Conservation (phyloP, 306 rosid genomes). For the Fragaria ananassa region DNA sequence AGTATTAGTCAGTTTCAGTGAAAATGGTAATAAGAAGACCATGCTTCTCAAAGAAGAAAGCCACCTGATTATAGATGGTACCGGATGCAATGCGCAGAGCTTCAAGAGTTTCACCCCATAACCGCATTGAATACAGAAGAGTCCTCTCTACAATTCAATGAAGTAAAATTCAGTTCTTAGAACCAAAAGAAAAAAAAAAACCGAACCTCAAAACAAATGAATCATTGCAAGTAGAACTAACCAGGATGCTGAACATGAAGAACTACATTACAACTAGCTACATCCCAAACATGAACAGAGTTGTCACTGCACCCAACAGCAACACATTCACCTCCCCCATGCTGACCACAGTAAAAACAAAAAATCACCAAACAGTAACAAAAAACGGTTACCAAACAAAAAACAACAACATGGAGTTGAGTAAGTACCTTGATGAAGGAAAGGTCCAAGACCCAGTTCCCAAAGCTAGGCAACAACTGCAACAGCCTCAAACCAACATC, state of each 20-base stretch:
- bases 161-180: background rate
- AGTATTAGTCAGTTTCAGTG: background rate
- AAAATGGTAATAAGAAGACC: background rate
- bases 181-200: background rate
- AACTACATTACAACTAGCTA: slow-evolving; percentile 40
- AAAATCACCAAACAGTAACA: slow-evolving; percentile 16
- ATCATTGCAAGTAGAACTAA: slow-evolving; percentile 33
- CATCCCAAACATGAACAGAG: slow-evolving; percentile 84
- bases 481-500: slow-evolving; percentile 30
- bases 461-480: slow-evolving; percentile 62
- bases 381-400: background rate
- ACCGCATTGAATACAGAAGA: slow-evolving; percentile 86
- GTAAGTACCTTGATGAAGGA: slow-evolving; percentile 63
- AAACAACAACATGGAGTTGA: background rate
- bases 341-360: slow-evolving; percentile 20
- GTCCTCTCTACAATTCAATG: slow-evolving; percentile 51
- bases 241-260: slow-evolving; percentile 83
- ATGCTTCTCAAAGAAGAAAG: background rate
- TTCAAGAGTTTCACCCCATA: slow-evolving; percentile 86
- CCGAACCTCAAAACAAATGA: slow-evolving; percentile 4
- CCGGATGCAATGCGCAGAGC: slow-evolving; percentile 84
- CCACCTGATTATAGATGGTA: slow-evolving; percentile 85
- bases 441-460: slow-evolving; percentile 83
- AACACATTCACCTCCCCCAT: slow-evolving; percentile 41
- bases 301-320: slow-evolving; percentile 84